A percentile compares a stretch with the other conserved stretches of the same genome.
Evolutionary conservation across 495 filamentous ascomycete genomes (phyloP).

Genomic region (Achaetomiella virescens): DNA sequence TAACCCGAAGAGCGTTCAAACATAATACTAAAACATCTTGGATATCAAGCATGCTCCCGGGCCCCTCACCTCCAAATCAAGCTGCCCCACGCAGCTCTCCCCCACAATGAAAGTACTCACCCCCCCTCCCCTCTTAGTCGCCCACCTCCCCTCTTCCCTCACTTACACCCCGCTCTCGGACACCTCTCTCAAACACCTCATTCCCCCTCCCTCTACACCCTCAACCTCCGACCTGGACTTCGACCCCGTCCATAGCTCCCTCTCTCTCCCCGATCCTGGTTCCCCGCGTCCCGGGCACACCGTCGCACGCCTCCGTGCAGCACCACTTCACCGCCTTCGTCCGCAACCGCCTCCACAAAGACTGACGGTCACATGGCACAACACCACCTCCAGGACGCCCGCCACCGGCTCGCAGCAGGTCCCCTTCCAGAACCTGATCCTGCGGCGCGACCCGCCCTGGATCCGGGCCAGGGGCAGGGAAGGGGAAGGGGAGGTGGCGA

Average conservation of each 20-base stretch:
- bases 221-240: constrained; percentile 55
- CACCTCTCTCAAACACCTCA: neutral
- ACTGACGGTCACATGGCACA: constrained; percentile 79
- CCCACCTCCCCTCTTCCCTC: neutral
- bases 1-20: no score
- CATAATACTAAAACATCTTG: no score
- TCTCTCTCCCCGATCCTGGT: constrained; percentile 85
- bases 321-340: constrained; percentile 84
- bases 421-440: constrained; percentile 81
- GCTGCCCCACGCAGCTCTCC: neutral
- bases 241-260: constrained; percentile 62
- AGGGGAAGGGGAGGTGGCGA: constrained; percentile 60
- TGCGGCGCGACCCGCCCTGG: constrained; percentile 87
- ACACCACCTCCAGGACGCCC: constrained; percentile 78
- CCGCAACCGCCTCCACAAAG: constrained; percentile 55
- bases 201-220: neutral
- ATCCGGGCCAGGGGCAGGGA: constrained; percentile 28
- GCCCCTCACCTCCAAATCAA: neutral
- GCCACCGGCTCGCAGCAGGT: constrained; percentile 59
- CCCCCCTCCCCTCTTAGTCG: neutral
- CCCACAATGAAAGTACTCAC: neutral
- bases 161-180: constrained; percentile 12
- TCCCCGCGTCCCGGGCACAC: constrained; percentile 81
- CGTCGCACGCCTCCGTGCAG: constrained; percentile 53
- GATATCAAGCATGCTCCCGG: neutral